Evolutionary conservation across 2,329 filamentous ascomycete genomes (phyloP).

Genomic region (Tolypocladium album): DNA sequence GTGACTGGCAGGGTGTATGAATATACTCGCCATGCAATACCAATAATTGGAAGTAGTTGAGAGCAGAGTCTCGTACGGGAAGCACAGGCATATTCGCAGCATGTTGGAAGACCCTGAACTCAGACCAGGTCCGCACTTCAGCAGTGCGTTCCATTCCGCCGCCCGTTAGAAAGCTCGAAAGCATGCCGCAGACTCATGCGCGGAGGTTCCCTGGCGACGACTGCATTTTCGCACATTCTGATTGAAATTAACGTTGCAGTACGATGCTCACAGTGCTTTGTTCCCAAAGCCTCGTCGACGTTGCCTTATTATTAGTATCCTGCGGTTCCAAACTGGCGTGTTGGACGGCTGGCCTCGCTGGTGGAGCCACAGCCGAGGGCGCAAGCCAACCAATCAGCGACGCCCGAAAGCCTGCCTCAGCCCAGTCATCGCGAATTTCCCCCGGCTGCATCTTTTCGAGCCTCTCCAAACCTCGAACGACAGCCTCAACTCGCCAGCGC

Average conservation of each 20-base stretch:
- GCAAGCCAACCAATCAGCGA: constrained; percentile 17
- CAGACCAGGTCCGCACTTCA: neutral
- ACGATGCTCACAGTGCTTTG: neutral
- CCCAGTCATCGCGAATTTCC: constrained; percentile 17
- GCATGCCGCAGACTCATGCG: neutral
- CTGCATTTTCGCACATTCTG: neutral
- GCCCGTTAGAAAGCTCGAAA: neutral
- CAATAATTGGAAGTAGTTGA: neutral
- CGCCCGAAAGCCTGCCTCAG: constrained; percentile 16
- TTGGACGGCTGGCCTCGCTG: neutral
- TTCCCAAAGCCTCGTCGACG: neutral
- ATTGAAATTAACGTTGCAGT: neutral
- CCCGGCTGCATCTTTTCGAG: constrained; percentile 5
- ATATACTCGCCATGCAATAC: neutral
- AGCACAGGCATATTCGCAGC: neutral
- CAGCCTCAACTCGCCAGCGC: constrained; percentile 14
- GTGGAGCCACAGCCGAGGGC: neutral
- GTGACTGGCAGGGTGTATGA: neutral
- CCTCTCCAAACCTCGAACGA: constrained; percentile 15
- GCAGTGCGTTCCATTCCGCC: neutral
- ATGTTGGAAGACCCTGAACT: neutral
- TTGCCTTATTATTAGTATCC: neutral
- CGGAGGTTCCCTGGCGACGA: neutral
- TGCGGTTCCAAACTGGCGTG: too few relatives aligned
- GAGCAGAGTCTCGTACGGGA: neutral